Evolutionary conservation across 2,329 filamentous ascomycete species (phyloP).

Genomic region (Cryphonectria naterciae): DNA sequence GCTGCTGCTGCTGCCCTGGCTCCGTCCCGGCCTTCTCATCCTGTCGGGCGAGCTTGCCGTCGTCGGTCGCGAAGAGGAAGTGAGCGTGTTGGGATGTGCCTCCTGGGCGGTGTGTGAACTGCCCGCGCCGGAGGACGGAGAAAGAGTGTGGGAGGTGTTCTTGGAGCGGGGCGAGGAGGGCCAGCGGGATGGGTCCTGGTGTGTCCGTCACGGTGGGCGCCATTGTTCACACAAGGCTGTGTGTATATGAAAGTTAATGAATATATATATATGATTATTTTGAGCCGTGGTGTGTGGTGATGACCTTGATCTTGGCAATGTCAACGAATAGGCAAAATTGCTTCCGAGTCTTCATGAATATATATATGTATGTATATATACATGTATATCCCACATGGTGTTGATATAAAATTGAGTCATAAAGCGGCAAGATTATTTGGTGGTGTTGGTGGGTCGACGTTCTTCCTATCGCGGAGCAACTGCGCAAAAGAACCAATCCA

Average conservation of each 20-base stretch:
- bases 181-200: slow-evolving; percentile 30
- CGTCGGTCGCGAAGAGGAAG: slow-evolving; percentile 44
- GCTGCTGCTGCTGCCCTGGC: not conserved
- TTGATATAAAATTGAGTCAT: not conserved
- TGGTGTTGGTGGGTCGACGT: not conserved
- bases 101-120: slow-evolving; percentile 53
- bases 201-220: slow-evolving; percentile 30
- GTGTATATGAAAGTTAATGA: not conserved
- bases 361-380: not conserved
- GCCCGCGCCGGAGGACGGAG: slow-evolving; percentile 64
- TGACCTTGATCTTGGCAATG: not conserved
- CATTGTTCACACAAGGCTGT: slow-evolving; percentile 16
- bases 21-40: not conserved
- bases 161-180: slow-evolving; percentile 53
- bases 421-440: not conserved
- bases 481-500: not conserved
- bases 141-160: slow-evolving; percentile 61
- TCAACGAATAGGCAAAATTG: not conserved
- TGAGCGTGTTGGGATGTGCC: slow-evolving; percentile 49
- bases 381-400: not conserved
- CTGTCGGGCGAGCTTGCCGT: not conserved
- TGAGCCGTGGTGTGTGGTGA: not conserved
- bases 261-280: no score
- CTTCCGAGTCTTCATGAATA: not conserved
- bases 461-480: not conserved